Evolutionary conservation across 2,329 filamentous ascomycete species (phyloP).

Genomic region (Emergomyces africanus): DNA sequence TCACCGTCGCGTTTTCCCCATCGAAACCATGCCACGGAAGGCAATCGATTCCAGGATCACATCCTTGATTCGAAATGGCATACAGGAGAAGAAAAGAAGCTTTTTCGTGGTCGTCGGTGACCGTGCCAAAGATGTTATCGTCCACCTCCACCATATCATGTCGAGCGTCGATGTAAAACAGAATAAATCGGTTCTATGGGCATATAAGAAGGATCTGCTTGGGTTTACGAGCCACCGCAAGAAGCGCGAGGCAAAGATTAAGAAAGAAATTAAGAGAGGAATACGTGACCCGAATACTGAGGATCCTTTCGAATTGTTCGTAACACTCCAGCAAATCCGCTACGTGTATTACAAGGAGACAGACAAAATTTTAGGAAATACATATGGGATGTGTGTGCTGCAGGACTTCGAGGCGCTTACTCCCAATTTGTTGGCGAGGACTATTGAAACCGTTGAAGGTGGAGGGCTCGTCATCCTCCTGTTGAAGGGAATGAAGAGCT

Average conservation of each 20-base stretch:
- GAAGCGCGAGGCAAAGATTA: slow-evolving; percentile 97
- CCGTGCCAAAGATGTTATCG: slow-evolving; percentile 89
- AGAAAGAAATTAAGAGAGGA: slow-evolving; percentile 93
- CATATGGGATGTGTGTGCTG: slow-evolving; percentile 95
- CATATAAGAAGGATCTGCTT: slow-evolving; percentile 94
- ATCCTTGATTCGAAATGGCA: slow-evolving; percentile 79
- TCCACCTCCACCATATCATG: slow-evolving; percentile 88
- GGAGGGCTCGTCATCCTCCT: slow-evolving; percentile 83
- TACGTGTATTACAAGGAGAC: slow-evolving; percentile 99
- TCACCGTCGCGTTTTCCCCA: neutral
- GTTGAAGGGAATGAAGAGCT: slow-evolving; percentile 88
- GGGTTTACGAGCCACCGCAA: slow-evolving; percentile 93
- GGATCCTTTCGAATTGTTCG: slow-evolving; percentile 94
- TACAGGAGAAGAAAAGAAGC: slow-evolving; percentile 90
- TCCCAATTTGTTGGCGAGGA: slow-evolving; percentile 88
- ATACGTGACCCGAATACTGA: slow-evolving; percentile 84
- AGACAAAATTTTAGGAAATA: slow-evolving; percentile 95
- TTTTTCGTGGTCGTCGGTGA: slow-evolving; percentile 97
- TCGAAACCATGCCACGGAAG: slow-evolving; percentile 30
- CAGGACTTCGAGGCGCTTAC: slow-evolving; percentile 98
- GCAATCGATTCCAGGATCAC: slow-evolving; percentile 77
- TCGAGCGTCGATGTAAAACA: slow-evolving; percentile 80
- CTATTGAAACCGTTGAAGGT: slow-evolving; percentile 94
- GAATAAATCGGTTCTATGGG: slow-evolving; percentile 95
- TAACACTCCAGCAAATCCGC: slow-evolving; percentile 90